Evolutionary conservation across 176 grass and related monocot species (phyloP).

Genomic region (Carex parvula): DNA sequence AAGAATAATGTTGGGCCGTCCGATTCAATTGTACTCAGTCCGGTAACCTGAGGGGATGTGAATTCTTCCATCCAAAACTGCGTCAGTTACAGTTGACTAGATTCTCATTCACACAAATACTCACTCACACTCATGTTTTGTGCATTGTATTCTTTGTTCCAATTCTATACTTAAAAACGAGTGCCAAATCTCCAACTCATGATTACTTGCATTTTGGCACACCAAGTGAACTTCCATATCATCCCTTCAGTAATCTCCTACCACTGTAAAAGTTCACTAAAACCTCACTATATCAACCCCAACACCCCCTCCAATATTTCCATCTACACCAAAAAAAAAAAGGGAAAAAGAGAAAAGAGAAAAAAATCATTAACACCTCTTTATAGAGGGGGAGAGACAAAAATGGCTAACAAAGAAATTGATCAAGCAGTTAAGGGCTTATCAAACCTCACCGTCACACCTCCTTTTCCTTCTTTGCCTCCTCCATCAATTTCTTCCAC

Average conservation of each 20-base stretch:
- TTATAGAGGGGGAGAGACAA: not conserved
- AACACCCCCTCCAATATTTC: not conserved
- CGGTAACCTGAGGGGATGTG: no score
- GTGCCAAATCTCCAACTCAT: not conserved
- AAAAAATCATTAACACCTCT: not conserved
- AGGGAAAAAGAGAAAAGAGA: not conserved
- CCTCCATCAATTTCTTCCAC: not conserved
- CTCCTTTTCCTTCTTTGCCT: not conserved
- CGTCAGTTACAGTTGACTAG: not conserved
- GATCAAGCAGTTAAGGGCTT: not conserved
- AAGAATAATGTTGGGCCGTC: no score
- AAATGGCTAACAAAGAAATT: slow-evolving; percentile 6
- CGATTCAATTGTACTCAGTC: no score
- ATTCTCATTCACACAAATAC: not conserved
- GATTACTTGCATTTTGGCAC: not conserved
- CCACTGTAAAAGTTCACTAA: not conserved
- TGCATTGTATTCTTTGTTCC: not conserved
- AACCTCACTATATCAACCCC: not conserved
- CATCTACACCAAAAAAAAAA: not conserved
- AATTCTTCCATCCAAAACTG: not conserved
- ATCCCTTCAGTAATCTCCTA: not conserved
- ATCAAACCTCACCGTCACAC: slow-evolving; percentile 12
- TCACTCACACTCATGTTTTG: not conserved
- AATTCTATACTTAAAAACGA: not conserved
- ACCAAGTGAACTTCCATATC: not conserved